phyloP scores from a whole-genome alignment of 257 asterid genomes.

The Solanum dulcamara region DNA sequence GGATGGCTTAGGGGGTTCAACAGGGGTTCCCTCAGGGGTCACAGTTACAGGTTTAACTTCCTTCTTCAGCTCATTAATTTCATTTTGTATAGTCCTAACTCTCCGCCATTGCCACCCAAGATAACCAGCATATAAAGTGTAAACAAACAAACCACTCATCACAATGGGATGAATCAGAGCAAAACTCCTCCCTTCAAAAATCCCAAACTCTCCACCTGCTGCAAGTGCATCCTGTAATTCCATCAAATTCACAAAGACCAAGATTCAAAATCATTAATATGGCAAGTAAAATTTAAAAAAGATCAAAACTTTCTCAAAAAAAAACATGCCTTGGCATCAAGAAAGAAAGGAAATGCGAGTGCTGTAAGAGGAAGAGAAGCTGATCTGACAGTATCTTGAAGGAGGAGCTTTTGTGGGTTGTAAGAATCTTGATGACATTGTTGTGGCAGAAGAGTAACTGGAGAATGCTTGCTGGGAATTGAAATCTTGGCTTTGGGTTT shows the following conservation, averaged over 20 bases:
- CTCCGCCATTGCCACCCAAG: constrained; percentile 99
- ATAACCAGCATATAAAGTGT: constrained; percentile 79
- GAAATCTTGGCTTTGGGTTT: constrained; percentile 9
- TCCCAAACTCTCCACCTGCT: constrained; percentile 74
- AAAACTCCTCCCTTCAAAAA: constrained; percentile 71
- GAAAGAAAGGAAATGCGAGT: constrained; percentile 47
- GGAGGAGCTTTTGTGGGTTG: constrained; percentile 4
- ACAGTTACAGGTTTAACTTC: constrained; percentile 64
- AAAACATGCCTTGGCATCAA: constrained; percentile 40
- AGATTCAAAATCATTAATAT: background rate
- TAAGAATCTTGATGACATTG: background rate
- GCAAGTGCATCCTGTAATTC: constrained; percentile 61
- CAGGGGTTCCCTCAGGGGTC: constrained; percentile 44
- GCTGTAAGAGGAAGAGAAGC: constrained; percentile 58
- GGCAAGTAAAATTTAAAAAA: background rate
- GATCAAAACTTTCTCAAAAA: background rate
- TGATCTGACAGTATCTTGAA: constrained; percentile 23
- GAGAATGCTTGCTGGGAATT: background rate
- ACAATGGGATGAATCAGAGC: constrained; percentile 76
- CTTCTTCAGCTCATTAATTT: constrained; percentile 72
- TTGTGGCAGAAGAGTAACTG: background rate
- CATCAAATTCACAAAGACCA: background rate
- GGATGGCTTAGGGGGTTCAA: constrained; percentile 39
- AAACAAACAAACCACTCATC: constrained; percentile 60
- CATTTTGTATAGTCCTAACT: constrained; percentile 68